Conservation (phyloP, 2,329 filamentous ascomycete genomes). For the Talaromyces sp. region DNA sequence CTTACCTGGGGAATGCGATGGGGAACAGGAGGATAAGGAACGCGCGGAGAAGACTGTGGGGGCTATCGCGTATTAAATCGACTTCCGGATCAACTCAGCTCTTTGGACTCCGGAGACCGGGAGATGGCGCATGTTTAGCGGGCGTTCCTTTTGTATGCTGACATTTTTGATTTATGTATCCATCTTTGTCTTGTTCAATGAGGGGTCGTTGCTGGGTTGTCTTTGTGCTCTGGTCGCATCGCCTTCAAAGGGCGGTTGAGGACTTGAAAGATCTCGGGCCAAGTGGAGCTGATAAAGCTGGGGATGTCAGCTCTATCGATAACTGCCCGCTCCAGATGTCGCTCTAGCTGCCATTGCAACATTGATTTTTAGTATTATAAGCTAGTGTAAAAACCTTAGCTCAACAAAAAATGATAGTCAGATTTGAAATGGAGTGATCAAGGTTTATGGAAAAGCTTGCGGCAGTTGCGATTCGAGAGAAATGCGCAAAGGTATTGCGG, state of each 20-base stretch:
- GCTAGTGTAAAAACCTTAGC: no score
- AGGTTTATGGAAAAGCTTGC: no score
- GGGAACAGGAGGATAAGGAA: neutral
- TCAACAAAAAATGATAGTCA: no score
- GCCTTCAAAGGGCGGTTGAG: neutral
- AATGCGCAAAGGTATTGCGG: no score
- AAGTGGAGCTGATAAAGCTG: constrained; percentile 6
- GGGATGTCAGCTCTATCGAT: neutral
- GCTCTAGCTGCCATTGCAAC: no score
- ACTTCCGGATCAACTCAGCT: neutral
- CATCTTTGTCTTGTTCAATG: no score
- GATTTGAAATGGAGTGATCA: no score
- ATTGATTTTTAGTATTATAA: no score
- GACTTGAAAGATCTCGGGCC: no score
- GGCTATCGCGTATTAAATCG: neutral
- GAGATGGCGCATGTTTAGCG: neutral
- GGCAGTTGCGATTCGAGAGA: no score
- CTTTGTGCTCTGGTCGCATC: neutral
- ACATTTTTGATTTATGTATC: neutral
- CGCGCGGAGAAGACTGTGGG: constrained; percentile 2
- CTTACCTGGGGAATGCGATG: neutral
- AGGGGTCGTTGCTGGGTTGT: neutral
- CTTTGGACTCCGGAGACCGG: neutral
- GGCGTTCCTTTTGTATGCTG: neutral
- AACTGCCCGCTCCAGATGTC: neutral